Conservation (phyloP, 306 rosid species). For the Cucumis sativus region DNA sequence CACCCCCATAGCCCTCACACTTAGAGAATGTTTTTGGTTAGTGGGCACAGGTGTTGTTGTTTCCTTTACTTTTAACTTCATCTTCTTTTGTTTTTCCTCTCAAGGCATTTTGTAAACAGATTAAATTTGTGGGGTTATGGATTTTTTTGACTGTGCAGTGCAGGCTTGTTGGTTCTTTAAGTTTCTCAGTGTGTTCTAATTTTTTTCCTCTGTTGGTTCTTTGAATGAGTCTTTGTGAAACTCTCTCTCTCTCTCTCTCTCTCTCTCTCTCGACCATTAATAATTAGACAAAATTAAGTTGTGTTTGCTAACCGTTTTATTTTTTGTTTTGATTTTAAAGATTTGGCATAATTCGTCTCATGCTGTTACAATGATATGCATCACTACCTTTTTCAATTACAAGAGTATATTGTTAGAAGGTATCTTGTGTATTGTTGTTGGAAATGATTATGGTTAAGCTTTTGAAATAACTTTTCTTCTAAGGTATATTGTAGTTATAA, state of each 20-base stretch:
- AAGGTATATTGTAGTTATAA: not conserved
- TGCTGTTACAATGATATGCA: no score
- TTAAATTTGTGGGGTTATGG: not conserved
- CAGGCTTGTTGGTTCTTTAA: not conserved
- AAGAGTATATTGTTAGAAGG: no score
- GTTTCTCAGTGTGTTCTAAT: not conserved
- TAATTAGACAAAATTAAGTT: no score
- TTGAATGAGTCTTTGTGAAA: no score
- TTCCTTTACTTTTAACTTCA: not conserved
- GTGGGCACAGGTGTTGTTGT: not conserved
- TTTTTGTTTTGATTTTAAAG: no score
- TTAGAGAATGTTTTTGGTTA: constrained; percentile 8
- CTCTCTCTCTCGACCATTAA: not conserved
- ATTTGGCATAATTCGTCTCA: no score
- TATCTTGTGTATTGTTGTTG: no score
- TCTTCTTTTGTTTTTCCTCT: not conserved
- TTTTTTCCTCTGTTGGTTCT: not conserved
- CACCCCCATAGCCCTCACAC: constrained; percentile 16
- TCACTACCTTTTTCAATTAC: no score
- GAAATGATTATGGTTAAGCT: not conserved
- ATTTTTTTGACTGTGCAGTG: not conserved
- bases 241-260: no score
- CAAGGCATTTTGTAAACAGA: not conserved
- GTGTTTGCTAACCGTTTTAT: no score
- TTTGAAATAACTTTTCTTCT: not conserved